Conservation (phyloP, 805 yeast species). For the Metschnikowia vanudenii region DNA sequence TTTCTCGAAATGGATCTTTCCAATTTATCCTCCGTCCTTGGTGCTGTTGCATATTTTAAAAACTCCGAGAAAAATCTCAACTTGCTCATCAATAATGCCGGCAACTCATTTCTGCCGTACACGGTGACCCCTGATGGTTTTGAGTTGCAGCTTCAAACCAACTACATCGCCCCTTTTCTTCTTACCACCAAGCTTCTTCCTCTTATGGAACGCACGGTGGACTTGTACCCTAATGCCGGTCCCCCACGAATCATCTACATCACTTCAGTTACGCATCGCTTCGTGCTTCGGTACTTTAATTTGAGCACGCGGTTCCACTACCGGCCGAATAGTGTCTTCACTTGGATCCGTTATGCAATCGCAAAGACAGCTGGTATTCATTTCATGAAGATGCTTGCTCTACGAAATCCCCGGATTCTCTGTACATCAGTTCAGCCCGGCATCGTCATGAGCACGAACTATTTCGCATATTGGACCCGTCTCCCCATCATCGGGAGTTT, state of each 20-base stretch:
- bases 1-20: conserved; percentile 57
- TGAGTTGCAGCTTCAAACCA: conserved; percentile 78
- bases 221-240: conserved; percentile 23
- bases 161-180: conserved; percentile 72
- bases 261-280: conserved; percentile 63
- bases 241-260: conserved; percentile 61
- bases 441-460: conserved; percentile 75
- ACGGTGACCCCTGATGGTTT: conserved; percentile 63
- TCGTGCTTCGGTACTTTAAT: conserved; percentile 48
- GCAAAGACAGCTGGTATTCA: conserved; percentile 82
- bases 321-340: conserved; percentile 64
- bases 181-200: conserved; percentile 62
- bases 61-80: conserved; percentile 51
- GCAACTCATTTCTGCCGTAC: conserved; percentile 75
- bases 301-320: conserved; percentile 51
- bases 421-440: conserved; percentile 80
- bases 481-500: conserved; percentile 73
- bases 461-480: conserved; percentile 74
- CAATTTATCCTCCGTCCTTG: conserved; percentile 31
- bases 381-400: conserved; percentile 59
- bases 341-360: conserved; percentile 75
- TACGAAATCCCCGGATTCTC: conserved; percentile 62
- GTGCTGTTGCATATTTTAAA: conserved; percentile 48
- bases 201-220: conserved; percentile 43
- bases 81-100: conserved; percentile 73